phyloP scores from a whole-genome alignment of 2,329 filamentous ascomycete species.

The Cladosporium sp. region DNA sequence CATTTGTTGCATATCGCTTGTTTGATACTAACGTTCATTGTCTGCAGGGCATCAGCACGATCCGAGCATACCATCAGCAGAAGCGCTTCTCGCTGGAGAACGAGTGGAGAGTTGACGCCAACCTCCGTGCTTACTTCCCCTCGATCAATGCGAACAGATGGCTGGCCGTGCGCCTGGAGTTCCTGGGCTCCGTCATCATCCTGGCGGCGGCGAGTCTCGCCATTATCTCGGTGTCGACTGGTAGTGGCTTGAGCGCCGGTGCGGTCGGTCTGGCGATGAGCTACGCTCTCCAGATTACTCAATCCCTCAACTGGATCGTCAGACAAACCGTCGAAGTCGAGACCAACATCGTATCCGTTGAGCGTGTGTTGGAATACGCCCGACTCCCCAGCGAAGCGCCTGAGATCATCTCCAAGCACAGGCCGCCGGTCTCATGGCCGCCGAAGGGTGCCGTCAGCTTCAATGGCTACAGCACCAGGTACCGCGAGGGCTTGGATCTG shows the following conservation, averaged over 20 bases:
- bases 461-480: slow-evolving; percentile 88
- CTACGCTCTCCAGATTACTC: slow-evolving; percentile 93
- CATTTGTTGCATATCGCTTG: not conserved
- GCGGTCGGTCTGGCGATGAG: slow-evolving; percentile 92
- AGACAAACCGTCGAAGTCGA: slow-evolving; percentile 99
- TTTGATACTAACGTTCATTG: not conserved
- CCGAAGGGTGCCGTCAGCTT: slow-evolving; percentile 82
- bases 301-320: slow-evolving; percentile 98
- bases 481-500: slow-evolving; percentile 80
- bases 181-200: slow-evolving; percentile 92
- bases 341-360: slow-evolving; percentile 98
- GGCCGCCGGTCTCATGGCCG: slow-evolving; percentile 87
- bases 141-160: slow-evolving; percentile 87
- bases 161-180: slow-evolving; percentile 90
- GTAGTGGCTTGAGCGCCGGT: slow-evolving; percentile 60
- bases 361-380: slow-evolving; percentile 94
- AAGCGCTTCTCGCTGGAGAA: slow-evolving; percentile 85
- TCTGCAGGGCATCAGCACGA: slow-evolving; percentile 68
- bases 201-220: slow-evolving; percentile 75
- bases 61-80: slow-evolving; percentile 88
- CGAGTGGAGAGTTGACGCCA: slow-evolving; percentile 94
- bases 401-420: slow-evolving; percentile 81
- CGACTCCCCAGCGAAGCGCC: slow-evolving; percentile 86
- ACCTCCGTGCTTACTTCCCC: slow-evolving; percentile 89
- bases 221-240: slow-evolving; percentile 69